Base-by-base conservation (phyloP, 306 rosid genomes). In the Ormosia semicastrata region DNA sequence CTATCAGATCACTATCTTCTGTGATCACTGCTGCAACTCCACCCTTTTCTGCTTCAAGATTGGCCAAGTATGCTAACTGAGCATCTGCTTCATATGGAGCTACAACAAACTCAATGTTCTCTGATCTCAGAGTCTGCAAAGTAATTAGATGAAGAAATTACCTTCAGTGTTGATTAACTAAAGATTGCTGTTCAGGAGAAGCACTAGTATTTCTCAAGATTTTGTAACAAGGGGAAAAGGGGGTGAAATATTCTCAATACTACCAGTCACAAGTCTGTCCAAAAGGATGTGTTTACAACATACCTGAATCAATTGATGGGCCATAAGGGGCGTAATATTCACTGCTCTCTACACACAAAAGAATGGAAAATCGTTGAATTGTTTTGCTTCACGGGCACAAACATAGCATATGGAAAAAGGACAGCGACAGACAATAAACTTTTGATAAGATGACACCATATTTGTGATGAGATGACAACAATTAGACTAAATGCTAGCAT, bases 61-160 rank as follows among this genome's bases (percentile, higher is more conserved):
- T 84, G 50, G 95, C 88, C 85, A 95, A 6, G 84, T 90, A 90
- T 56, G 98, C 99, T 72, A 95, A 78, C 87, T 95, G 98, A 64
- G 99, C 98, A 93, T 95, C 99, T 41, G 97, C 99, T 80, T 93
- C 99, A 63, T 95, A 95, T 72, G 99, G 99, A 77, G 99, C 95
- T 78, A 95, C 99, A 64, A 95, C 97, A 66, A 91, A 95, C 83
- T 95, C 98, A 71, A 95, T 85, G 17, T 88, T 89, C 82, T 93
- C 97, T 47, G 88, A 90, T 83, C 91, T 91, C 78, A 95, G 85
- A 80, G 89, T 73, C 95, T 95, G 89, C 86, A 83, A 85, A 52
- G 66, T 32, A 72, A 84, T 79, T 39, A 50, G 15, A 41, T 15
- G 60, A 78, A 33, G 4, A 10, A 58, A 69, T 84, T 77, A 81